Evolutionary conservation across 1,139 yeast genomes (phyloP).

Genomic region (Meyerozyma carpophila): DNA sequence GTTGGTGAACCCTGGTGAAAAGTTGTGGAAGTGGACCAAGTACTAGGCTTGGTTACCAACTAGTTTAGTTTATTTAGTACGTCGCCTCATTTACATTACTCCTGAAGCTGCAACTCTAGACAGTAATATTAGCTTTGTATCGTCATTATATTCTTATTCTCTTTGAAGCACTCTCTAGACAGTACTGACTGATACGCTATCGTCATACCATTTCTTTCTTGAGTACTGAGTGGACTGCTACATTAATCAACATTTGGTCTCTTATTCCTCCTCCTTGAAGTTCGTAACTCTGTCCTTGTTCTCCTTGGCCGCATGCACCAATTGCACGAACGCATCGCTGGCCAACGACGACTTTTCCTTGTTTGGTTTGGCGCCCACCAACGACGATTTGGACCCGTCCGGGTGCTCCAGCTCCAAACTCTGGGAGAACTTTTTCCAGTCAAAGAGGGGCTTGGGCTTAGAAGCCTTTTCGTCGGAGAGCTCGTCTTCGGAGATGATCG

Average conservation of each 20-base stretch:
- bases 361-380: conserved; percentile 10
- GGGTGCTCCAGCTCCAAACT: conserved; percentile 13
- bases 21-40: conserved; percentile 48
- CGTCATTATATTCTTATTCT: no score
- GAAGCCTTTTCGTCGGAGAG: not conserved
- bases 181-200: not conserved
- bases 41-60: conserved; percentile 9
- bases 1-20: conserved; percentile 49
- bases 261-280: conserved; percentile 25
- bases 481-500: conserved; percentile 1
- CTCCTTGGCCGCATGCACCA: conserved; percentile 65
- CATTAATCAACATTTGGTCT: no score
- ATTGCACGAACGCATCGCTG: conserved; percentile 58
- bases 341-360: conserved; percentile 15
- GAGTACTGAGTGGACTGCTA: no score
- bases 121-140: no score
- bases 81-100: no score
- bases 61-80: not conserved
- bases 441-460: conserved; percentile 4
- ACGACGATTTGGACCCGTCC: conserved; percentile 16
- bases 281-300: conserved; percentile 56
- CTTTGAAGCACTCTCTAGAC: not conserved
- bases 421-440: conserved; percentile 22
- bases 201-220: no score
- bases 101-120: no score